Evolutionary conservation across 306 rosid genomes (phyloP).

Genomic region (Begonia peltatifolia): DNA sequence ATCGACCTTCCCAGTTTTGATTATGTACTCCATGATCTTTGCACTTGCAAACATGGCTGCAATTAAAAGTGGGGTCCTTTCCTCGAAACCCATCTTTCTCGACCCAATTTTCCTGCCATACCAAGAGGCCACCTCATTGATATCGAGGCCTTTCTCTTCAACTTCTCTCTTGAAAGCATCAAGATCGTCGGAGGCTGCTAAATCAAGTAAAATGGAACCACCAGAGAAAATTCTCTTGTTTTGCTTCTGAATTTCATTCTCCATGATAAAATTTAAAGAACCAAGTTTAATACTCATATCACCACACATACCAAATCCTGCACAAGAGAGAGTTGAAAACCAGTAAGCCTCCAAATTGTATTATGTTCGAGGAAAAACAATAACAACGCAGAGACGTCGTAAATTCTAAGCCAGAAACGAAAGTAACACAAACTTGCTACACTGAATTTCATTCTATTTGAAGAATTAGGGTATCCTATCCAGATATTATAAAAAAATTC

Average conservation of each 20-base stretch:
- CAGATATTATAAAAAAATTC: too few relatives aligned
- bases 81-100: conserved; percentile 72
- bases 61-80: conserved; percentile 77
- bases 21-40: conserved; percentile 37
- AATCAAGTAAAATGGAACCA: conserved; percentile 46
- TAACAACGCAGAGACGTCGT: too few relatives aligned
- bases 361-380: not conserved
- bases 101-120: conserved; percentile 76
- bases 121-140: conserved; percentile 50
- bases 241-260: conserved; percentile 33
- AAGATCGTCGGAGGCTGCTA: conserved; percentile 60
- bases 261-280: conserved; percentile 35
- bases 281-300: conserved; percentile 33
- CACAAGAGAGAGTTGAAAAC: conserved; percentile 4
- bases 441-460: too few relatives aligned
- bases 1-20: conserved; percentile 42
- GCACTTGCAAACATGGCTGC: conserved; percentile 70
- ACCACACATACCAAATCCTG: conserved; percentile 56
- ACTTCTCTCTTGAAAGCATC: conserved; percentile 41
- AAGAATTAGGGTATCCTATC: too few relatives aligned
- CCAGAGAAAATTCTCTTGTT: conserved; percentile 10
- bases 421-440: too few relatives aligned
- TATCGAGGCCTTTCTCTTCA: conserved; percentile 44
- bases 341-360: not conserved
- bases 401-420: too few relatives aligned